A percentile compares a stretch with the other conserved stretches of the same genome.
These are phyloP conservation scores for Kluyveromyces wickerhamii DNA, from an alignment of 805 yeast species.

Conservation along the genomic window DNA sequence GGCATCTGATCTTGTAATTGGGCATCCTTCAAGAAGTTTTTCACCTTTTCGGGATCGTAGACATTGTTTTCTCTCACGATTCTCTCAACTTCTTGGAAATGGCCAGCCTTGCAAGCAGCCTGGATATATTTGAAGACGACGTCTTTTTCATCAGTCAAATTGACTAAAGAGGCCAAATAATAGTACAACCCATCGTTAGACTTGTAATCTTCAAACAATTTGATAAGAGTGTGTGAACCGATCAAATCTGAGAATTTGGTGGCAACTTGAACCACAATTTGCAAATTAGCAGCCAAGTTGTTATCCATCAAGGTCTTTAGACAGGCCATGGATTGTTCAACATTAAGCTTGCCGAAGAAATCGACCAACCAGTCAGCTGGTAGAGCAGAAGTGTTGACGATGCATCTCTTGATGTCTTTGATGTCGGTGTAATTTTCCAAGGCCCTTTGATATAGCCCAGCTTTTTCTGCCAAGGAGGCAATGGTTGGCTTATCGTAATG, in stretches of 20 bases:
- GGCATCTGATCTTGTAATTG: slow-evolving; percentile 93
- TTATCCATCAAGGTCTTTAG: slow-evolving; percentile 76
- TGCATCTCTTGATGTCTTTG: slow-evolving; percentile 90
- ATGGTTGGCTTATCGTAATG: slow-evolving; percentile 92
- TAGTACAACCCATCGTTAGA: slow-evolving; percentile 91
- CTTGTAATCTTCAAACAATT: slow-evolving; percentile 87
- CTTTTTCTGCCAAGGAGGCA: slow-evolving; percentile 88
- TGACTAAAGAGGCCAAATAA: slow-evolving; percentile 87
- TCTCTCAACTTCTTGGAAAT: slow-evolving; percentile 90
- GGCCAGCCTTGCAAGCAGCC: slow-evolving; percentile 85
- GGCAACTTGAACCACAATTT: slow-evolving; percentile 91
- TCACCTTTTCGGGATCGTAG: slow-evolving; percentile 94
- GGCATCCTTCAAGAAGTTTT: slow-evolving; percentile 92
- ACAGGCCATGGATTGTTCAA: slow-evolving; percentile 85
- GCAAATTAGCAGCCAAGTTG: slow-evolving; percentile 80
- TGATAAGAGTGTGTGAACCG: slow-evolving; percentile 78
- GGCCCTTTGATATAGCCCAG: slow-evolving; percentile 94
- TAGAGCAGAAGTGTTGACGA: slow-evolving; percentile 75
- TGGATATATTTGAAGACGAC: slow-evolving; percentile 95
- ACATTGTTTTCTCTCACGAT: slow-evolving; percentile 89
- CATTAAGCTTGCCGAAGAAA: slow-evolving; percentile 88
- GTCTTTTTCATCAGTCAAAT: slow-evolving; percentile 86
- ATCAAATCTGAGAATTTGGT: slow-evolving; percentile 91
- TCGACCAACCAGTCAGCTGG: slow-evolving; percentile 91
- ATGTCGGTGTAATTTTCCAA: slow-evolving; percentile 92